Percentiles rank a stretch among this genome's conserved stretches.
phyloP scores from a whole-genome alignment of 148 eudicot genomes.

The Arctostaphylos glauca region DNA sequence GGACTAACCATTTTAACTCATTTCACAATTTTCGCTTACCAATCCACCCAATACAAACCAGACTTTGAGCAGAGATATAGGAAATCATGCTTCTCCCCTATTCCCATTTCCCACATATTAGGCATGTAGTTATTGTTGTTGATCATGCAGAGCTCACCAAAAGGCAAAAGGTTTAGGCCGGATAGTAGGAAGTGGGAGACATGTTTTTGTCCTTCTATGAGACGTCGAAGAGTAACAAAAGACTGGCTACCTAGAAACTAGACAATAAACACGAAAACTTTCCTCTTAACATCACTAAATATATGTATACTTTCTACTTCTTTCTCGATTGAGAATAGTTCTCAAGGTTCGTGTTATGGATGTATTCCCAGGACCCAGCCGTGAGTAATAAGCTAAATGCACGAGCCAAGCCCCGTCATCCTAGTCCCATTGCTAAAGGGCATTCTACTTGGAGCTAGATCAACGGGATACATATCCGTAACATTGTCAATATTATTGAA shows the following conservation, averaged over 20 bases:
- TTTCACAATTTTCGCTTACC: neutral
- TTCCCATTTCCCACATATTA: neutral
- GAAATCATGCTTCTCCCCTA: neutral
- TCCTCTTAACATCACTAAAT: neutral
- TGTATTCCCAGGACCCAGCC: neutral
- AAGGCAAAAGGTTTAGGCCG: neutral
- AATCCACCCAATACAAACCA: neutral
- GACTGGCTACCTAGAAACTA: neutral
- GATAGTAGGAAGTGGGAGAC: neutral
- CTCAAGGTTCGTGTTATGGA: neutral
- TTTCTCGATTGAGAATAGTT: neutral
- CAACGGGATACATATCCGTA: neutral
- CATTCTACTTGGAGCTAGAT: neutral
- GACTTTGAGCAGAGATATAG: neutral
- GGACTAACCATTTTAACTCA: neutral
- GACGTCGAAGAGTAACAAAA: neutral
- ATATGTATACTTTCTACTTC: neutral
- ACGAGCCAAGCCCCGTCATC: neutral
- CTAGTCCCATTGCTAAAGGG: neutral
- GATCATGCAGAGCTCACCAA: neutral
- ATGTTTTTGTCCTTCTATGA: neutral
- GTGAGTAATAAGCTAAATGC: neutral
- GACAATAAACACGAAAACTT: neutral
- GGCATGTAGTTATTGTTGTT: neutral
- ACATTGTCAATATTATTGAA: neutral